phyloP scores from a whole-genome alignment of 495 filamentous ascomycete genomes.

The Apodospora peruviana region DNA sequence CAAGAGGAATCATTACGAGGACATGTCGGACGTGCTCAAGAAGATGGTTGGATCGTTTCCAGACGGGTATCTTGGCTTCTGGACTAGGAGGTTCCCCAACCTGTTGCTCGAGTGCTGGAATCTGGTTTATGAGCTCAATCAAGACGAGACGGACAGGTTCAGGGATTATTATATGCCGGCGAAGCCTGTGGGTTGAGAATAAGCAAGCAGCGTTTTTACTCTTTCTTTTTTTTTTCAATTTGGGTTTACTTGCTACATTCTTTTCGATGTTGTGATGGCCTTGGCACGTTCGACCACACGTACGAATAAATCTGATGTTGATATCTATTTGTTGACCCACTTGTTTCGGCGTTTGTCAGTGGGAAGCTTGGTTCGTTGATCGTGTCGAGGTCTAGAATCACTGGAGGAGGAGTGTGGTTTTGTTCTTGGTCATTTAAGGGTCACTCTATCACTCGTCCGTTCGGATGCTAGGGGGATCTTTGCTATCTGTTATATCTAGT shows the following conservation, averaged over 20 bases:
- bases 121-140: conserved; percentile 59
- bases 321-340: too few relatives aligned
- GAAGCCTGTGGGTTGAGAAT: background rate
- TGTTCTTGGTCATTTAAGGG: too few relatives aligned
- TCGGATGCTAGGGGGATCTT: too few relatives aligned
- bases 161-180: conserved; percentile 59
- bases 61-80: conserved; percentile 82
- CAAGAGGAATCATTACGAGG: conserved; percentile 91
- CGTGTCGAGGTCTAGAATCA: too few relatives aligned
- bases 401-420: too few relatives aligned
- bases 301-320: background rate
- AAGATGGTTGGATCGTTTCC: conserved; percentile 73
- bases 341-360: too few relatives aligned
- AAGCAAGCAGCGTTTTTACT: background rate
- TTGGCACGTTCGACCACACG: too few relatives aligned
- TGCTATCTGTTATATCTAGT: too few relatives aligned
- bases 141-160: conserved; percentile 67
- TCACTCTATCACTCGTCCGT: too few relatives aligned
- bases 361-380: too few relatives aligned
- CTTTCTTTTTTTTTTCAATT: background rate
- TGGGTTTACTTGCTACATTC: background rate
- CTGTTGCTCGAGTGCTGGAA: conserved; percentile 76
- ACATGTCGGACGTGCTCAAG: conserved; percentile 77
- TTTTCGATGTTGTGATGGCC: background rate
- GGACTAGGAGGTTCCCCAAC: conserved; percentile 74